phyloP scores from a whole-genome alignment of 768 basidiomycete genomes.

The Boletus edulis region DNA sequence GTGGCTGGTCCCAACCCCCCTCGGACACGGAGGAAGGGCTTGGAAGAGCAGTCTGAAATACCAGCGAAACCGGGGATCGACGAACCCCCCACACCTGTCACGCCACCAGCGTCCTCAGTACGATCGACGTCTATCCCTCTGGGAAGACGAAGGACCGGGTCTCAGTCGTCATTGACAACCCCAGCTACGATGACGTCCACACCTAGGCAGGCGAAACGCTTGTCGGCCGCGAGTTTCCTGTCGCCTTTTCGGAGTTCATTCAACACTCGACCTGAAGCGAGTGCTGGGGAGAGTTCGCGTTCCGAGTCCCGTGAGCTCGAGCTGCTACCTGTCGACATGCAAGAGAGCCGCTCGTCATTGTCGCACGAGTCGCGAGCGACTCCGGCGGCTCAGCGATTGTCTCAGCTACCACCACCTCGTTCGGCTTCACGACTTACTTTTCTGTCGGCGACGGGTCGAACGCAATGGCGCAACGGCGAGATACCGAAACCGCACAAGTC shows the following conservation, averaged over 20 bases:
- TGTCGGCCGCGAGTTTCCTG: constrained; percentile 29
- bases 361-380: constrained; percentile 18
- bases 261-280: constrained; percentile 7
- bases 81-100: neutral
- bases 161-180: constrained; percentile 24
- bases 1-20: constrained; percentile 32
- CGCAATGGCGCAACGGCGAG: constrained; percentile 18
- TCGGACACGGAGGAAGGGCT: constrained; percentile 16
- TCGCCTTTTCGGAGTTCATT: constrained; percentile 23
- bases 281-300: constrained; percentile 7
- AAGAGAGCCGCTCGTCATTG: constrained; percentile 19
- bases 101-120: neutral
- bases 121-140: constrained; percentile 6
- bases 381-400: constrained; percentile 11
- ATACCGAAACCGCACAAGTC: constrained; percentile 43
- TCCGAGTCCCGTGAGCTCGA: constrained; percentile 18
- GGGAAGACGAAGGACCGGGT: constrained; percentile 16
- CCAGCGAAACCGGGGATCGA: constrained; percentile 24
- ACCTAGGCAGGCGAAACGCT: constrained; percentile 21
- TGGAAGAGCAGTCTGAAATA: constrained; percentile 25
- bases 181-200: constrained; percentile 14
- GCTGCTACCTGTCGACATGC: constrained; percentile 22
- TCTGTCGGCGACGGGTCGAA: constrained; percentile 18
- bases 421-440: constrained; percentile 23
- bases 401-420: constrained; percentile 14